Conservation (phyloP, 1,284 basidiomycete genomes). For the Agaricales sp. region DNA sequence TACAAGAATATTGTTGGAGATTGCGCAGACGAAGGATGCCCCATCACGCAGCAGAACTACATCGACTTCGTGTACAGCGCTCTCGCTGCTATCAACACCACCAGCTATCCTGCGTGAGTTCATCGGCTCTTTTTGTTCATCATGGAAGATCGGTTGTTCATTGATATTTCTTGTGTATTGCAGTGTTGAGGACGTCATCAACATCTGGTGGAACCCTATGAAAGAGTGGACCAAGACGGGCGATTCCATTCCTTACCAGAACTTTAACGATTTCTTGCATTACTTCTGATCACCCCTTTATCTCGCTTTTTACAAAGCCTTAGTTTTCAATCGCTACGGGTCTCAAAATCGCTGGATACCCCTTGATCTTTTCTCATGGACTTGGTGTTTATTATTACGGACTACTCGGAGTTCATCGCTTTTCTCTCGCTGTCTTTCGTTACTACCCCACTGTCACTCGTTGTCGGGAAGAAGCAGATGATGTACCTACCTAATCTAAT, state of each 20-base stretch:
- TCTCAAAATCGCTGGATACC: too few species aligned
- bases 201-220: background rate
- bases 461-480: too few species aligned
- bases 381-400: too few species aligned
- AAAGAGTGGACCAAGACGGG: constrained; percentile 1
- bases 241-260: background rate
- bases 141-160: background rate
- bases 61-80: constrained; percentile 1
- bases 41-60: constrained; percentile 1
- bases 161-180: background rate
- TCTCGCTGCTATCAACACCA: background rate
- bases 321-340: too few species aligned
- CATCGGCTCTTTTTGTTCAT: background rate
- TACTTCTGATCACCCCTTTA: too few species aligned
- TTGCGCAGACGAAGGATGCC: background rate
- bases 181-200: background rate
- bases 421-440: too few species aligned
- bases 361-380: too few species aligned
- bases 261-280: background rate
- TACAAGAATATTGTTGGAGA: background rate
- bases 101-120: background rate
- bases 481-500: too few species aligned
- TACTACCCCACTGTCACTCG: too few species aligned
- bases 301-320: too few species aligned
- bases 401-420: too few species aligned